These are phyloP conservation scores for Ailanthus altissimus DNA, from an alignment of 345 rosid genomes.

Conservation along the genomic window DNA sequence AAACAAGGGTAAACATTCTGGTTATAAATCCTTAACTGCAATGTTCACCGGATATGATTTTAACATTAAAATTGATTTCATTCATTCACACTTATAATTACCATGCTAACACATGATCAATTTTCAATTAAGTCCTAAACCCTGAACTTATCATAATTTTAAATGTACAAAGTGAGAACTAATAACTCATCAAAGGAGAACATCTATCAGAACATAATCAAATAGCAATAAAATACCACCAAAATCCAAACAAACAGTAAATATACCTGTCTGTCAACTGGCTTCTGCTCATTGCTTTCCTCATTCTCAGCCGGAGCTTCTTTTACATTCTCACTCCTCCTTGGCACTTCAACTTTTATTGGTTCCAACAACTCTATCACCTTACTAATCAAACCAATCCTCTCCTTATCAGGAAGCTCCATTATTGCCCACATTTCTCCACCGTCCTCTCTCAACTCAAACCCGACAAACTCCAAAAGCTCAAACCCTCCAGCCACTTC, in stretches of 20 bases:
- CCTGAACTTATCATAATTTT: background rate
- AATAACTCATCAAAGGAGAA: background rate
- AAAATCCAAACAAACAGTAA: background rate
- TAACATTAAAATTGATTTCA: background rate
- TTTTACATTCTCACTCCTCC: slow-evolving; percentile 34
- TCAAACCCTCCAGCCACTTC: slow-evolving; percentile 81
- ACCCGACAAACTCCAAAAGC: slow-evolving; percentile 73
- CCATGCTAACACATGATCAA: background rate
- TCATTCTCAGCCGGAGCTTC: slow-evolving; percentile 35
- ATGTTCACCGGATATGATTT: background rate
- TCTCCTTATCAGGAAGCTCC: slow-evolving; percentile 58
- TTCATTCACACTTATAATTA: background rate
- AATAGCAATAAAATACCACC: background rate
- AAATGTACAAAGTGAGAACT: background rate
- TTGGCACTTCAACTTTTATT: slow-evolving; percentile 34
- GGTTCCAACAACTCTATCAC: slow-evolving; percentile 55
- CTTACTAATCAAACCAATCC: slow-evolving; percentile 41
- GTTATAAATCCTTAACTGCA: background rate
- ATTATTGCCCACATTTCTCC: slow-evolving; percentile 84
- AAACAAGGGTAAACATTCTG: background rate
- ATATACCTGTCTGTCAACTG: slow-evolving; percentile 79
- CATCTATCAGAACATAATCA: background rate
- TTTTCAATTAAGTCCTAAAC: background rate
- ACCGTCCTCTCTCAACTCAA: slow-evolving; percentile 61
- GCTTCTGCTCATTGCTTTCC: slow-evolving; percentile 49